phyloP scores from a whole-genome alignment of 1,284 basidiomycete genomes.

The Blastosporella zonata region DNA sequence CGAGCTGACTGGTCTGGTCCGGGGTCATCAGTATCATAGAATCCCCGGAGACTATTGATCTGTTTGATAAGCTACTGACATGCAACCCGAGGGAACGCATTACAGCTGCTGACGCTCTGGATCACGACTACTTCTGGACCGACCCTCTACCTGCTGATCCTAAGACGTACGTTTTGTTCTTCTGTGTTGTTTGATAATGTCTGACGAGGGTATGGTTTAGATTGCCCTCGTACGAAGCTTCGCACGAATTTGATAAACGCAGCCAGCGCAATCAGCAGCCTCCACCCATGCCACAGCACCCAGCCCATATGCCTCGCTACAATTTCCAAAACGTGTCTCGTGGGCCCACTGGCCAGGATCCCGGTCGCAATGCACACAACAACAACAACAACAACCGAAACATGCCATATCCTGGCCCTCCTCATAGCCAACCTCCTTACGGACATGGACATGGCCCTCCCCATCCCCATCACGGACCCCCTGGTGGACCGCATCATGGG shows the following conservation, averaged over 20 bases:
- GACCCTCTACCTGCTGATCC: conserved; percentile 84
- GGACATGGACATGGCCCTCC: not conserved
- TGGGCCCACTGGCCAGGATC: conserved; percentile 3
- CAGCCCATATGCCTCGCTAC: conserved; percentile 12
- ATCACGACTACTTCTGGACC: conserved; percentile 92
- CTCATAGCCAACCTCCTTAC: not conserved
- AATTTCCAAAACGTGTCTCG: conserved; percentile 14
- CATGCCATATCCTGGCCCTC: conserved; percentile 10
- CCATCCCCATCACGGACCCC: not conserved
- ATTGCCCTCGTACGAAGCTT: conserved; percentile 74
- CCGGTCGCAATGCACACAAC: conserved; percentile 8
- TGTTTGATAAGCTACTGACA: conserved; percentile 87
- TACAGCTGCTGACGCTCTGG: conserved; percentile 84
- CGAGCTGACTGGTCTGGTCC: conserved; percentile 14
- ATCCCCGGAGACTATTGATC: conserved; percentile 78
- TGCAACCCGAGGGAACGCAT: conserved; percentile 92
- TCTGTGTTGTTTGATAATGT: conserved; percentile 1
- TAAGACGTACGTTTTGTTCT: conserved; percentile 55
- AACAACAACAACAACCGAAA: conserved; percentile 5
- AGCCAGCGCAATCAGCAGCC: conserved; percentile 50
- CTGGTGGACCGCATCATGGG: not conserved
- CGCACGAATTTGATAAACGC: conserved; percentile 82
- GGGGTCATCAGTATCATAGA: conserved; percentile 36
- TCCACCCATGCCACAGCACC: conserved; percentile 13
- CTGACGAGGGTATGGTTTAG: conserved; percentile 35